phyloP scores from a whole-genome alignment of 345 rosid genomes.

The Populus deltoides region DNA sequence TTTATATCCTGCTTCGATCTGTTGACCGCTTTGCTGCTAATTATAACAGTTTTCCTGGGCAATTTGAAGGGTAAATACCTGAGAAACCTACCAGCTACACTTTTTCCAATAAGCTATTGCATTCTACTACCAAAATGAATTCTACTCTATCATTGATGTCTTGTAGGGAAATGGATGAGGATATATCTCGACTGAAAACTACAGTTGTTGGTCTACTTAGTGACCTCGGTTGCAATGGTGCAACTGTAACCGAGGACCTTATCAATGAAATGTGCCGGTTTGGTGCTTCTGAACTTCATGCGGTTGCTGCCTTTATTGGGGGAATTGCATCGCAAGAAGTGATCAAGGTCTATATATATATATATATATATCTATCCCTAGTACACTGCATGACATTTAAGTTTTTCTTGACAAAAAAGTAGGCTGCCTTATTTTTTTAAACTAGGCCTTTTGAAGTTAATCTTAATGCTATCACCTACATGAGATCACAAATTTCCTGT shows the following conservation, averaged over 20 bases:
- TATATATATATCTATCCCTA: neutral
- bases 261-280: slow-evolving; percentile 91
- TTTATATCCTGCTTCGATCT: slow-evolving; percentile 83
- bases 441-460: neutral
- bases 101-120: neutral
- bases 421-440: neutral
- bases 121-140: neutral
- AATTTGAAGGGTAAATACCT: slow-evolving; percentile 77
- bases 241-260: slow-evolving; percentile 82
- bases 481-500: neutral
- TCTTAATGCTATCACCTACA: neutral
- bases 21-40: slow-evolving; percentile 84
- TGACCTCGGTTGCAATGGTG: slow-evolving; percentile 83
- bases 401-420: neutral
- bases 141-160: slow-evolving; percentile 1
- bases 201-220: slow-evolving; percentile 61
- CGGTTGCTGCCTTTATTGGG: slow-evolving; percentile 86
- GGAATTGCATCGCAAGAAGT: slow-evolving; percentile 95
- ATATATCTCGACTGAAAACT: slow-evolving; percentile 75
- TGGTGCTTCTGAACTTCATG: slow-evolving; percentile 96
- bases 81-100: neutral
- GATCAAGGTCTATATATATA: slow-evolving; percentile 55
- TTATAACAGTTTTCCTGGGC: slow-evolving; percentile 87
- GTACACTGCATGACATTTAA: neutral
- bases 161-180: slow-evolving; percentile 78